Evolutionary conservation across 139 green algal species (phyloP).

Genomic region (Monoraphidium neglectum): DNA sequence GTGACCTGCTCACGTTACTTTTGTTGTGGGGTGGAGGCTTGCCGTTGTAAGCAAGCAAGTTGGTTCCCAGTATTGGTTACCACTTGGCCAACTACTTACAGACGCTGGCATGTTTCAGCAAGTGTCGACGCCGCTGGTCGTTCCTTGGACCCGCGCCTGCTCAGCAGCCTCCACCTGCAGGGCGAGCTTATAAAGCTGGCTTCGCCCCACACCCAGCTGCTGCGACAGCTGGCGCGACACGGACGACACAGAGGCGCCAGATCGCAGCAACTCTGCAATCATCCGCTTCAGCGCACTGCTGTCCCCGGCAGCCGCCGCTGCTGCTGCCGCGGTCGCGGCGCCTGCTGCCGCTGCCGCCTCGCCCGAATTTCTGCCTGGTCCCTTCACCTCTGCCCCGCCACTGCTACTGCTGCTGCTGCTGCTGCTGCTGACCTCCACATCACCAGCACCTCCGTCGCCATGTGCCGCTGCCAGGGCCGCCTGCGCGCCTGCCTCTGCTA

Average conservation of each 20-base stretch:
- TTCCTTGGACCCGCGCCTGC: no score
- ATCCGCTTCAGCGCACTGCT: slow-evolving; percentile 3
- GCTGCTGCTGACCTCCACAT: slow-evolving; percentile 14
- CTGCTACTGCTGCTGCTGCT: not conserved
- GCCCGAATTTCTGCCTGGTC: not conserved
- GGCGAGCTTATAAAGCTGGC: slow-evolving; percentile 40
- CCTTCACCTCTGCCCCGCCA: not conserved
- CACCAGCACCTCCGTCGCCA: not conserved
- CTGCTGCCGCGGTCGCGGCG: not conserved
- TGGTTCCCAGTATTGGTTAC: no score
- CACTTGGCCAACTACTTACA: no score
- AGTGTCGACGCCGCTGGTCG: no score
- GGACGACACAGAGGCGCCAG: slow-evolving; percentile 28
- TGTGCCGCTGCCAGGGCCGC: not conserved
- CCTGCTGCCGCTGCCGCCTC: not conserved
- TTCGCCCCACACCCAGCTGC: slow-evolving; percentile 22
- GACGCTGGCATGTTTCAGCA: no score
- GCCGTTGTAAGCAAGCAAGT: no score
- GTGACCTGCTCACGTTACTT: no score
- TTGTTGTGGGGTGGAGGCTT: no score
- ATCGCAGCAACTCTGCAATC: slow-evolving; percentile 25
- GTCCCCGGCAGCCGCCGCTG: not conserved
- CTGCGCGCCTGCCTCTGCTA: not conserved
- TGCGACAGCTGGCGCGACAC: slow-evolving; percentile 20
- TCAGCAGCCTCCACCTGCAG: slow-evolving; percentile 25